Conservation (phyloP, 108 stramenopile genomes). For the Epithemia pelagica region DNA sequence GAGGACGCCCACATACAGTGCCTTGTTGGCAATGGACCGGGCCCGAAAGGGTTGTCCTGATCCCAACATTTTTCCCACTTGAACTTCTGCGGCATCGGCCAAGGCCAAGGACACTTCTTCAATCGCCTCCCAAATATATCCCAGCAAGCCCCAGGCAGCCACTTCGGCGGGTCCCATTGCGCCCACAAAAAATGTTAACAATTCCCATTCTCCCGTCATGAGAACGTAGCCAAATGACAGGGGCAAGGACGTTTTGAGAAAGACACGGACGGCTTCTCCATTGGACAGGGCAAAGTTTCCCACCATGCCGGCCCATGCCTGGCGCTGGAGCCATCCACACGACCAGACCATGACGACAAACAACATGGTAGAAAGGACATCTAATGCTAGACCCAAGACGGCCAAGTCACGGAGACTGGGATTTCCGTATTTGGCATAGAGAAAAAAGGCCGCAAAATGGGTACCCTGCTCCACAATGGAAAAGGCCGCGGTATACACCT, state of each 20-base stretch:
- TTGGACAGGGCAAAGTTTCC: not conserved
- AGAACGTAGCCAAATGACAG: slow-evolving; percentile 39
- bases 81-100: slow-evolving; percentile 48
- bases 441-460: not conserved
- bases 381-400: not conserved
- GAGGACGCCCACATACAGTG: slow-evolving; percentile 31
- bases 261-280: not conserved
- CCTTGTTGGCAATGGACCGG: slow-evolving; percentile 42
- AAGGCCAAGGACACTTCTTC: slow-evolving; percentile 14
- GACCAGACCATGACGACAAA: not conserved
- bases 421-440: not conserved
- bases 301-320: not conserved
- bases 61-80: slow-evolving; percentile 56
- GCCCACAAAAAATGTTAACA: not conserved
- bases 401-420: not conserved
- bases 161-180: slow-evolving; percentile 49
- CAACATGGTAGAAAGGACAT: not conserved
- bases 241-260: slow-evolving; percentile 41
- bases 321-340: not conserved
- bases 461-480: not conserved
- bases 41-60: slow-evolving; percentile 34
- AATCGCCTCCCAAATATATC: slow-evolving; percentile 34
- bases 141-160: slow-evolving; percentile 51
- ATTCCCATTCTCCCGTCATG: slow-evolving; percentile 43
- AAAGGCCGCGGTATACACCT: slow-evolving; percentile 36